Evolutionary conservation across 495 filamentous ascomycete genomes (phyloP).

Genomic region (Mytilinidion resinicola): DNA sequence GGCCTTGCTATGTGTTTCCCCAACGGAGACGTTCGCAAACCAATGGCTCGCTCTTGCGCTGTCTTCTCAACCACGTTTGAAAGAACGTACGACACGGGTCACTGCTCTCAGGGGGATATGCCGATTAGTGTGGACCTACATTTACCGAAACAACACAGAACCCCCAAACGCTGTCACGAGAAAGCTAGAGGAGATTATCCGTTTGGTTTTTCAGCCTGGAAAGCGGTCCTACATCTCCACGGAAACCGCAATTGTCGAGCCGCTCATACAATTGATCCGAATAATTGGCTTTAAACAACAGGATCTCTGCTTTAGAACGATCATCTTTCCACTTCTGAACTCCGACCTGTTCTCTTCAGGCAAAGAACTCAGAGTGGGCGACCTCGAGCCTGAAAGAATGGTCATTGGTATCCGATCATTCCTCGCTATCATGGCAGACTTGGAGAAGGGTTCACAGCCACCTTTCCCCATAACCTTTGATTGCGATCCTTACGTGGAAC

Average conservation of each 20-base stretch:
- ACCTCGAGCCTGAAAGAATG: slow-evolving; percentile 92
- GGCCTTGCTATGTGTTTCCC: slow-evolving; percentile 79
- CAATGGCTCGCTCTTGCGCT: slow-evolving; percentile 81
- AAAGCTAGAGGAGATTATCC: slow-evolving; percentile 82
- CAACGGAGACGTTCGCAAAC: slow-evolving; percentile 68
- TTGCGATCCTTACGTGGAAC: slow-evolving; percentile 29
- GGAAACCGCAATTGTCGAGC: slow-evolving; percentile 76
- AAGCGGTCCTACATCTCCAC: slow-evolving; percentile 72
- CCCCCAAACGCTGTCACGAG: slow-evolving; percentile 57
- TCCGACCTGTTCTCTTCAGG: slow-evolving; percentile 76
- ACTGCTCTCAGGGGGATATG: slow-evolving; percentile 83
- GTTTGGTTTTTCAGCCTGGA: slow-evolving; percentile 69
- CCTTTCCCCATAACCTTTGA: slow-evolving; percentile 59
- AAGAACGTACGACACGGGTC: slow-evolving; percentile 74
- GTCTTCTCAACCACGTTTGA: slow-evolving; percentile 67
- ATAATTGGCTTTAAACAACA: slow-evolving; percentile 93
- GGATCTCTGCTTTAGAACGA: slow-evolving; percentile 82
- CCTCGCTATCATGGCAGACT: slow-evolving; percentile 81
- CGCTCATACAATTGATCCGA: slow-evolving; percentile 84
- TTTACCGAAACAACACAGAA: slow-evolving; percentile 71
- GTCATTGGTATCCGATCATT: slow-evolving; percentile 94
- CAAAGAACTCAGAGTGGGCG: slow-evolving; percentile 78
- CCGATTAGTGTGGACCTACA: slow-evolving; percentile 90
- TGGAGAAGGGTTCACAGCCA: slow-evolving; percentile 82
- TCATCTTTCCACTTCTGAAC: slow-evolving; percentile 92